Conservation (phyloP, 148 eudicot species). For the Simmondsia chinensis region DNA sequence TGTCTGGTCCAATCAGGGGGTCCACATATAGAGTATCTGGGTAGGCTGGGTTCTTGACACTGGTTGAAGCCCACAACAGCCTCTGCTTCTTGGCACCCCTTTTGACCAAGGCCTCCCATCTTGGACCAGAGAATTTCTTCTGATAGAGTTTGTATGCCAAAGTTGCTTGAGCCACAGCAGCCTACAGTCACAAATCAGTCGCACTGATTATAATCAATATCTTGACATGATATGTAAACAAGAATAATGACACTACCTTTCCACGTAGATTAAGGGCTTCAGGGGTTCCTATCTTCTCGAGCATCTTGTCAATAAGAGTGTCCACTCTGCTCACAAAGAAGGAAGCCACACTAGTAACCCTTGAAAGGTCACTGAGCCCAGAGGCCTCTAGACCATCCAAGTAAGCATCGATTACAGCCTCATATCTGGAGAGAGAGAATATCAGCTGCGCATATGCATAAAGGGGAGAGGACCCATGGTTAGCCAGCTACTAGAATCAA, state of each 20-base stretch:
- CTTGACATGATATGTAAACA: not conserved
- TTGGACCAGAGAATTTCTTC: conserved; percentile 92
- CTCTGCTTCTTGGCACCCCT: conserved; percentile 99
- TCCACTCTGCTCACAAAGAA: conserved; percentile 98
- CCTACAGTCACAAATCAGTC: conserved; percentile 29
- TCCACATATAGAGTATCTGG: conserved; percentile 86
- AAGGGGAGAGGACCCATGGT: conserved; percentile 8
- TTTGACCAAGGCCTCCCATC: conserved; percentile 95
- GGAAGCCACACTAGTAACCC: conserved; percentile 94
- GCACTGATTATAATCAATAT: not conserved
- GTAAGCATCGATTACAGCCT: conserved; percentile 97
- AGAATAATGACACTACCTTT: conserved; percentile 79
- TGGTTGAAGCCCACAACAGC: conserved; percentile 92
- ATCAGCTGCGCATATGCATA: conserved; percentile 57
- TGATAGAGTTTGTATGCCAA: conserved; percentile 84
- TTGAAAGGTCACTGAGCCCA: conserved; percentile 85
- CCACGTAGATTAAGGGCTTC: conserved; percentile 94
- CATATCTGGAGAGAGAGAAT: conserved; percentile 88
- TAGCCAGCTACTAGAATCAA: conserved; percentile 7
- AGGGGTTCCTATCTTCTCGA: conserved; percentile 85
- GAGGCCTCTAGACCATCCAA: conserved; percentile 96
- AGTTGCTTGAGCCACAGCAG: conserved; percentile 95
- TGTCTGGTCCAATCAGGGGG: conserved; percentile 91
- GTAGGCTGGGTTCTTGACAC: conserved; percentile 96
- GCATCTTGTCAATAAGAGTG: conserved; percentile 83